Evolutionary conservation across 2,329 filamentous ascomycete genomes (phyloP).

Genomic region (Aspergillus bombycis): DNA sequence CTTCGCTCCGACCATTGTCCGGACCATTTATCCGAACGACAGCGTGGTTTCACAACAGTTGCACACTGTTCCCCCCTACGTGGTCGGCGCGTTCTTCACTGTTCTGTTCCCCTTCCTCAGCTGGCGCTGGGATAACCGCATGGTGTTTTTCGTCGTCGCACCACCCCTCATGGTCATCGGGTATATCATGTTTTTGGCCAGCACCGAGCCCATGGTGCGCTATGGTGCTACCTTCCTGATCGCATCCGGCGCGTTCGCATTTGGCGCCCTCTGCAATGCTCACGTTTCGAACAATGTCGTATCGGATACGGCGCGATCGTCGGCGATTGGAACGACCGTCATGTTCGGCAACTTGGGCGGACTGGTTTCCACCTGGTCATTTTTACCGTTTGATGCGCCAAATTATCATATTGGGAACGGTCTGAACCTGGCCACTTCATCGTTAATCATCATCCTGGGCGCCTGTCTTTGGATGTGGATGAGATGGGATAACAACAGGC

Average conservation of each 20-base stretch:
- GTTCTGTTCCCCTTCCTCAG: constrained; percentile 64
- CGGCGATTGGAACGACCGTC: constrained; percentile 68
- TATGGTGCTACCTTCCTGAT: constrained; percentile 75
- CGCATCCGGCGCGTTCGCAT: constrained; percentile 64
- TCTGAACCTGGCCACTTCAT: constrained; percentile 66
- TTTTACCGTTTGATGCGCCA: constrained; percentile 65
- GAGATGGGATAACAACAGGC: constrained; percentile 62
- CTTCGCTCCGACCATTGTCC: constrained; percentile 71
- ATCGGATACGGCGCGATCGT: constrained; percentile 69
- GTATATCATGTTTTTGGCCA: constrained; percentile 71
- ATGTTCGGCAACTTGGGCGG: constrained; percentile 76
- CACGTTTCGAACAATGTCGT: constrained; percentile 72
- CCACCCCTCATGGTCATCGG: constrained; percentile 69
- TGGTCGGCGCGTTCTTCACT: constrained; percentile 69
- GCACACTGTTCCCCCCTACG: constrained; percentile 70
- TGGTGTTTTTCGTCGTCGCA: constrained; percentile 62
- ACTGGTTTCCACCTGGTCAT: constrained; percentile 67
- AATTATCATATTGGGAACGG: constrained; percentile 73
- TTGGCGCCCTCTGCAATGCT: constrained; percentile 68
- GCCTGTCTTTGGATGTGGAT: constrained; percentile 63
- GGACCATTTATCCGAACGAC: constrained; percentile 65
- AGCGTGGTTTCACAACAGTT: constrained; percentile 67
- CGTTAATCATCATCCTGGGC: constrained; percentile 56
- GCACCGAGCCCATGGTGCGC: constrained; percentile 54
- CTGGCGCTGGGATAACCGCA: constrained; percentile 63